Conservation (phyloP, 2,329 filamentous ascomycete species). For the Exophiala alcalophila region DNA sequence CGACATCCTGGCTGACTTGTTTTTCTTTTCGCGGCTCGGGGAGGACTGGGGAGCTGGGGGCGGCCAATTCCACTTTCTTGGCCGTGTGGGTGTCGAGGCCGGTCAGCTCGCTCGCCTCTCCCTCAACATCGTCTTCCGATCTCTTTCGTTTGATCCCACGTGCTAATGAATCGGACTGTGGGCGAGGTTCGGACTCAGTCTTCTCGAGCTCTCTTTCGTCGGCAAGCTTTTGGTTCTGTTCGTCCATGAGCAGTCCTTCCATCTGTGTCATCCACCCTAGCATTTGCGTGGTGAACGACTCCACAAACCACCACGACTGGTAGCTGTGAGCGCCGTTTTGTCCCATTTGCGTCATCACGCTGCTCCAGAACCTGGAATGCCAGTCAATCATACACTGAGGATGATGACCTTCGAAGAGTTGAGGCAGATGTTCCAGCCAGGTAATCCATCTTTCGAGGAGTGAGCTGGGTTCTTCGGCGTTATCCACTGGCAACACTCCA, state of each 20-base stretch:
- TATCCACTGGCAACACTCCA: conserved; percentile 17
- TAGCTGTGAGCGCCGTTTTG: conserved; percentile 46
- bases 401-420: conserved; percentile 41
- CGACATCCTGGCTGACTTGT: conserved; percentile 10
- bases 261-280: conserved; percentile 31
- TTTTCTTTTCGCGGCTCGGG: conserved; percentile 7
- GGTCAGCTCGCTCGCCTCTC: conserved; percentile 1
- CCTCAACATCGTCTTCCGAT: conserved; percentile 17
- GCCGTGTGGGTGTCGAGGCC: conserved; percentile 10
- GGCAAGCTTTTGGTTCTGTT: conserved; percentile 24
- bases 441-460: conserved; percentile 44
- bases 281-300: conserved; percentile 30
- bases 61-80: conserved; percentile 10
- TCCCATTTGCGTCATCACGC: conserved; percentile 44
- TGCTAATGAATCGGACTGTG: conserved; percentile 3
- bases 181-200: conserved; percentile 16
- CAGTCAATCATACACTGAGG: conserved; percentile 46
- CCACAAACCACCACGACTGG: conserved; percentile 45
- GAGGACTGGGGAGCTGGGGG: conserved; percentile 13
- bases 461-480: conserved; percentile 12
- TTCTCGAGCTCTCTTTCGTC: conserved; percentile 29
- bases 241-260: conserved; percentile 28
- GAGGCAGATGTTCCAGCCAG: conserved; percentile 43
- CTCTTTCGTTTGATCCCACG: conserved; percentile 22
- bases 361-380: conserved; percentile 44